Evolutionary conservation across 371 early-diverging fungal species (phyloP).

Genomic region (Mortierella sp.): DNA sequence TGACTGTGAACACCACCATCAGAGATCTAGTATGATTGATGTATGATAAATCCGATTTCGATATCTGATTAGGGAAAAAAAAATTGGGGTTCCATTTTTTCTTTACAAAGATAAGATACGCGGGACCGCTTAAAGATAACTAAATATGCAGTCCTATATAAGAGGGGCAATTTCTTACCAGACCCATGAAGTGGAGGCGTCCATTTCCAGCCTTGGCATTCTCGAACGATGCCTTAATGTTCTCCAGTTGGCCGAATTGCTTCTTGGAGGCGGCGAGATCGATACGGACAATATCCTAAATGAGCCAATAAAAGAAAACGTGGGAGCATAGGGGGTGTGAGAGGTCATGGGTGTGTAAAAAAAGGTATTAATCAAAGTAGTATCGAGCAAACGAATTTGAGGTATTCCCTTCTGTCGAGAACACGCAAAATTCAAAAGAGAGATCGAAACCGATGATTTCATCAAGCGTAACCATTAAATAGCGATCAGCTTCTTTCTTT

Average conservation of each 20-base stretch:
- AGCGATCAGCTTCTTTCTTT: not conserved
- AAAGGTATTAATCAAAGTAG: too few relatives aligned
- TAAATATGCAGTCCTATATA: not conserved
- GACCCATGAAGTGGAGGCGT: conserved; percentile 96
- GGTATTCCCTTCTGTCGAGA: not conserved
- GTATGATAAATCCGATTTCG: not conserved
- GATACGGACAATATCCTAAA: conserved; percentile 96
- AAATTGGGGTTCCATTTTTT: conserved; percentile 1
- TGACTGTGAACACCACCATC: conserved; percentile 99
- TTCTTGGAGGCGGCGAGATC: conserved; percentile 91
- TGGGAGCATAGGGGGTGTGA: not conserved
- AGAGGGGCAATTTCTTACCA: conserved; percentile 70
- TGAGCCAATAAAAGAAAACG: not conserved
- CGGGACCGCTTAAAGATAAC: not conserved
- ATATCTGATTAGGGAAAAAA: not conserved
- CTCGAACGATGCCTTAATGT: conserved; percentile 87
- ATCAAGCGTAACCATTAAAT: conserved; percentile 27
- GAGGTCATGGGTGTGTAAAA: not conserved
- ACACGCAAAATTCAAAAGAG: not conserved
- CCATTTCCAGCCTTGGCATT: conserved; percentile 88
- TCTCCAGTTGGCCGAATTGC: conserved; percentile 76
- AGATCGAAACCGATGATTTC: conserved; percentile 24
- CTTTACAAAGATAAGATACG: conserved; percentile 9
- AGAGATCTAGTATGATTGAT: conserved; percentile 68
- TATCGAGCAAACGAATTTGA: not conserved